These are phyloP conservation scores for Trichophyton benhamiae DNA, from an alignment of 2,329 filamentous ascomycete genomes.

Conservation along the genomic window DNA sequence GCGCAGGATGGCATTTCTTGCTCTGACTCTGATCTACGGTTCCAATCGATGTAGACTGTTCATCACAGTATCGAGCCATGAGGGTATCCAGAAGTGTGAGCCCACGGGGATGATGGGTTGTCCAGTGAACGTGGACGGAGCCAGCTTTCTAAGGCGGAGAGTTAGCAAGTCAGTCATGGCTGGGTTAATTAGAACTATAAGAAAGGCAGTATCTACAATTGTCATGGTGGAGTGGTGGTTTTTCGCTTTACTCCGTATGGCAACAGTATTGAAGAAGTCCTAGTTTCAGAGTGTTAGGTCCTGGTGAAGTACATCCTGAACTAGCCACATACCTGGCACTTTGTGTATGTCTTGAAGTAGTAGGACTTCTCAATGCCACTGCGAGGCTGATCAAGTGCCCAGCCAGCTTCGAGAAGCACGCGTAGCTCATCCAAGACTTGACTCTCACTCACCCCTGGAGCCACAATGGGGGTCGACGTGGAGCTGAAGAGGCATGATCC, in stretches of 20 bases:
- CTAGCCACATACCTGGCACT: background rate
- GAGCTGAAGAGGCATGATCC: background rate
- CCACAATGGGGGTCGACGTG: background rate
- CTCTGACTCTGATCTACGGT: conserved; percentile 12
- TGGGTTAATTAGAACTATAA: background rate
- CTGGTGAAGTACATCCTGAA: background rate
- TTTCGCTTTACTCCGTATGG: conserved; percentile 17
- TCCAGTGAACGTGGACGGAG: conserved; percentile 15
- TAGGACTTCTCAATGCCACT: conserved; percentile 4
- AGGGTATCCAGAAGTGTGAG: conserved; percentile 15
- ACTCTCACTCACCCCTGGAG: background rate
- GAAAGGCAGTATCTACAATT: conserved; percentile 17
- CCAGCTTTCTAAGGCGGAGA: conserved; percentile 9
- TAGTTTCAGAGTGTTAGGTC: background rate
- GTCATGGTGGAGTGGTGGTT: conserved; percentile 32
- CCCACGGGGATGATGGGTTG: conserved; percentile 16
- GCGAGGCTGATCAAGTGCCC: background rate
- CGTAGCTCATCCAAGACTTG: background rate
- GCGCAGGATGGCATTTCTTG: conserved; percentile 5
- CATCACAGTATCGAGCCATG: conserved; percentile 17
- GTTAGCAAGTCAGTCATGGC: background rate
- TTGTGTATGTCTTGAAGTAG: conserved; percentile 9
- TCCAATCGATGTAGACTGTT: conserved; percentile 14
- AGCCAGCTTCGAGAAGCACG: background rate
- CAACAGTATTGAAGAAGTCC: conserved; percentile 6